phyloP scores from a whole-genome alignment of 768 basidiomycete genomes.

The Kwoniella shandongensis region DNA sequence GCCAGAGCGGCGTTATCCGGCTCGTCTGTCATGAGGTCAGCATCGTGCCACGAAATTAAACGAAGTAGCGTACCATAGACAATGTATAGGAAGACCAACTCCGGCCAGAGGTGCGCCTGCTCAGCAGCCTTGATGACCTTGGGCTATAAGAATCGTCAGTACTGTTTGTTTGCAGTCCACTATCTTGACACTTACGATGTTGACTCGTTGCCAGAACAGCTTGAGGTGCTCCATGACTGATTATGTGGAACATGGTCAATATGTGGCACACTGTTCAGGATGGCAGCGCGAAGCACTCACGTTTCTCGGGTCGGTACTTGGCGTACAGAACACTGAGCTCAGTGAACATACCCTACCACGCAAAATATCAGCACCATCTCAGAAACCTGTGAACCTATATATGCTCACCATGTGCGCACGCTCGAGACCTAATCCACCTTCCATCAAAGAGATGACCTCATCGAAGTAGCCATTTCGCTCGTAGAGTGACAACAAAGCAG shows the following conservation, averaged over 20 bases:
- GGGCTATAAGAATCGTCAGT: conserved; percentile 56
- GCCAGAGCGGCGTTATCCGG: conserved; percentile 92
- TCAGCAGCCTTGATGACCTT: conserved; percentile 98
- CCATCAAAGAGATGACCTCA: conserved; percentile 84
- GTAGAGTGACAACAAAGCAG: conserved; percentile 71
- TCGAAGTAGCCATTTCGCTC: conserved; percentile 91
- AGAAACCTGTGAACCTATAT: background rate
- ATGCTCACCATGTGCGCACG: conserved; percentile 71
- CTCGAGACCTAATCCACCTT: conserved; percentile 93
- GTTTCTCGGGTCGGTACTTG: conserved; percentile 90
- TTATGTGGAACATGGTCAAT: conserved; percentile 21
- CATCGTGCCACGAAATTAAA: background rate
- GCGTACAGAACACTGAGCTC: conserved; percentile 87
- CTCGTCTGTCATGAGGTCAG: conserved; percentile 45
- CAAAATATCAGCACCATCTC: conserved; percentile 18
- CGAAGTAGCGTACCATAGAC: conserved; percentile 85
- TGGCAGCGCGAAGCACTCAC: conserved; percentile 58
- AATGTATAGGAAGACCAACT: conserved; percentile 96
- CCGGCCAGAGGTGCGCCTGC: conserved; percentile 96
- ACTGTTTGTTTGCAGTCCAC: no score
- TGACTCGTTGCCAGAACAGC: conserved; percentile 82
- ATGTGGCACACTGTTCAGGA: no score
- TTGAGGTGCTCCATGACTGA: conserved; percentile 98
- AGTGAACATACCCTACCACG: conserved; percentile 77
- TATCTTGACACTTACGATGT: conserved; percentile 61